Conservation (phyloP, 2,329 filamentous ascomycete genomes). For the Didymella pinodella region DNA sequence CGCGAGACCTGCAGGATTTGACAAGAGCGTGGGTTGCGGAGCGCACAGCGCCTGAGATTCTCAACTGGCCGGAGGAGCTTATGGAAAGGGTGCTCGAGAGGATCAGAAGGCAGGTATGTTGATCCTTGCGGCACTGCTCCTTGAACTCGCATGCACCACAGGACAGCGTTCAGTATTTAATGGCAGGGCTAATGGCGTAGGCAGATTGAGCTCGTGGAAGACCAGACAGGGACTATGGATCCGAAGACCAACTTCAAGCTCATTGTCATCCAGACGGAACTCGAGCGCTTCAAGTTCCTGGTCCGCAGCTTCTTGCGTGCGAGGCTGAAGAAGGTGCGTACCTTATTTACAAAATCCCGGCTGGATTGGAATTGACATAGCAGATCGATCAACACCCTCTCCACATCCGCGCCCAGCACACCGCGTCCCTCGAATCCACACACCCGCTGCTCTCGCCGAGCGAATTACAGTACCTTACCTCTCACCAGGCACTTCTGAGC, state of each 20-base stretch:
- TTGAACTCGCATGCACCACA: neutral
- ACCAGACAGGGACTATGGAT: constrained; percentile 82
- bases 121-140: neutral
- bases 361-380: no score
- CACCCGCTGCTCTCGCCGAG: constrained; percentile 69
- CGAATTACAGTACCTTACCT: constrained; percentile 82
- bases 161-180: neutral
- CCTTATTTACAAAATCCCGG: neutral
- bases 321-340: constrained; percentile 80
- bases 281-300: constrained; percentile 92
- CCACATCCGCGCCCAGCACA: constrained; percentile 68
- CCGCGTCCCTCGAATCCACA: constrained; percentile 59
- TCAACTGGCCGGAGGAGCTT: constrained; percentile 77
- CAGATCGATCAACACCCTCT: constrained; percentile 80
- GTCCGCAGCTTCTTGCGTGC: constrained; percentile 82
- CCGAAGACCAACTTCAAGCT: constrained; percentile 90
- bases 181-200: constrained; percentile 33
- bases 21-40: constrained; percentile 95
- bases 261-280: constrained; percentile 94
- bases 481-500: constrained; percentile 84
- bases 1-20: constrained; percentile 82
- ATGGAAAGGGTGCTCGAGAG: constrained; percentile 81
- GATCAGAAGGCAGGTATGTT: constrained; percentile 49
- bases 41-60: constrained; percentile 85
- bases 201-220: constrained; percentile 60